Conservation (phyloP, 2,329 filamentous ascomycete genomes). For the Leptographium wingfieldii region DNA sequence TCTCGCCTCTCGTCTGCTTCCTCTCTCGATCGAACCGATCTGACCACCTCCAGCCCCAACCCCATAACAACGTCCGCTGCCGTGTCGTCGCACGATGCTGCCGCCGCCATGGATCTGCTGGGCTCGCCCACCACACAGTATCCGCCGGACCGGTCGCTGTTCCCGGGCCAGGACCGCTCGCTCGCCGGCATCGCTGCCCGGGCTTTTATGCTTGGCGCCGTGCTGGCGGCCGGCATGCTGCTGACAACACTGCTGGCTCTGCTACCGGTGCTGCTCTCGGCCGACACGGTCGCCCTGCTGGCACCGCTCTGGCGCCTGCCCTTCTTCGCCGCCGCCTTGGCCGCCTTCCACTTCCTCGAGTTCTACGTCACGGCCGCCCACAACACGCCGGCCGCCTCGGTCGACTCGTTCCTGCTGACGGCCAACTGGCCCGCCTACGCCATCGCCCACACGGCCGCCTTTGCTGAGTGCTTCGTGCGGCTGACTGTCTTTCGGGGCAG, state of each 20-base stretch:
- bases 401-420: conserved; percentile 70
- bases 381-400: conserved; percentile 61
- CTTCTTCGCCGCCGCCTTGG: conserved; percentile 56
- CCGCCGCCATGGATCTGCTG: neutral
- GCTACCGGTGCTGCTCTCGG: conserved; percentile 5
- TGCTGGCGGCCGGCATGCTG: conserved; percentile 23
- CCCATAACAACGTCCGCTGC: neutral
- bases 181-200: conserved; percentile 47
- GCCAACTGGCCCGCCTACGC: conserved; percentile 78
- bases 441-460: conserved; percentile 64
- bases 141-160: conserved; percentile 20
- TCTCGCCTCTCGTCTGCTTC: neutral
- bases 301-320: conserved; percentile 47
- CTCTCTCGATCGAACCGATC: too few relatives aligned
- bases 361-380: conserved; percentile 80
- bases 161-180: conserved; percentile 38
- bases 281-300: conserved; percentile 21
- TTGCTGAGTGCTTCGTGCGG: conserved; percentile 58
- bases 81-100: neutral
- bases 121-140: conserved; percentile 11
- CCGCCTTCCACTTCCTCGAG: conserved; percentile 89
- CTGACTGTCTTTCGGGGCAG: conserved; percentile 38
- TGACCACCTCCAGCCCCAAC: neutral
- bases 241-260: neutral
- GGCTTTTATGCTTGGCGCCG: conserved; percentile 38